A percentile compares a stretch with the other conserved stretches of the same genome.
Evolutionary conservation across 768 basidiomycete genomes (phyloP).

Genomic region (Leccinum boreale): DNA sequence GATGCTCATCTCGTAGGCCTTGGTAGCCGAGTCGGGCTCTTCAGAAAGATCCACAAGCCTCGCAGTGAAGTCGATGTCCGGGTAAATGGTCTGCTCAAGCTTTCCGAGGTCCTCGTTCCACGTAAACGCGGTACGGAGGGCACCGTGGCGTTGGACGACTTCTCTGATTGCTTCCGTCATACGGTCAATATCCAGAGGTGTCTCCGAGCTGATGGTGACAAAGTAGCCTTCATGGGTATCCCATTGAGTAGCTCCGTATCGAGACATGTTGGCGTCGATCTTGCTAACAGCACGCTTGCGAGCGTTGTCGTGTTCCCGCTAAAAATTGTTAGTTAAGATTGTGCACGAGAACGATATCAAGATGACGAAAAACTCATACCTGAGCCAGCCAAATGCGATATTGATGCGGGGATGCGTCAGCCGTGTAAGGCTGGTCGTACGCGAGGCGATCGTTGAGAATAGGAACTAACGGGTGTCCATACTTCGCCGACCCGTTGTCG

Average conservation of each 20-base stretch:
- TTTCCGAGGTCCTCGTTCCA: conserved; percentile 30
- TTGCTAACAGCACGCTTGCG: conserved; percentile 27
- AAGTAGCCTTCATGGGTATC: conserved; percentile 30
- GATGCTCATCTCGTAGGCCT: conserved; percentile 31
- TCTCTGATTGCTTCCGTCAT: conserved; percentile 27
- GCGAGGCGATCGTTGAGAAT: conserved; percentile 30
- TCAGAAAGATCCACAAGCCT: conserved; percentile 25
- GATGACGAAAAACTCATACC: conserved; percentile 9
- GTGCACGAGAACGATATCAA: too few relatives aligned
- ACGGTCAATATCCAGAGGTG: conserved; percentile 24
- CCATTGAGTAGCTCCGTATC: conserved; percentile 33
- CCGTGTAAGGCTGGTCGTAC: conserved; percentile 30
- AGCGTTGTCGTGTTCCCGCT: conserved; percentile 29
- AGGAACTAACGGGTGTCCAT: conserved; percentile 27
- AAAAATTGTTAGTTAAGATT: background rate
- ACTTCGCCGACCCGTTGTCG: conserved; percentile 28
- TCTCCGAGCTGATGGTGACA: conserved; percentile 19
- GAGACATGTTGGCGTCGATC: conserved; percentile 31
- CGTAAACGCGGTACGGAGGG: conserved; percentile 27
- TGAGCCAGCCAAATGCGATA: conserved; percentile 33
- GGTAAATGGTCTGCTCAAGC: conserved; percentile 30
- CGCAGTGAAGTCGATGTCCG: conserved; percentile 23
- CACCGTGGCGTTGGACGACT: conserved; percentile 29
- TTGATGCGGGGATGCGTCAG: conserved; percentile 26
- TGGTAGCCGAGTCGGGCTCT: conserved; percentile 22